Base-by-base conservation (phyloP, 495 filamentous ascomycete species). In the Neurospora africana region DNA sequence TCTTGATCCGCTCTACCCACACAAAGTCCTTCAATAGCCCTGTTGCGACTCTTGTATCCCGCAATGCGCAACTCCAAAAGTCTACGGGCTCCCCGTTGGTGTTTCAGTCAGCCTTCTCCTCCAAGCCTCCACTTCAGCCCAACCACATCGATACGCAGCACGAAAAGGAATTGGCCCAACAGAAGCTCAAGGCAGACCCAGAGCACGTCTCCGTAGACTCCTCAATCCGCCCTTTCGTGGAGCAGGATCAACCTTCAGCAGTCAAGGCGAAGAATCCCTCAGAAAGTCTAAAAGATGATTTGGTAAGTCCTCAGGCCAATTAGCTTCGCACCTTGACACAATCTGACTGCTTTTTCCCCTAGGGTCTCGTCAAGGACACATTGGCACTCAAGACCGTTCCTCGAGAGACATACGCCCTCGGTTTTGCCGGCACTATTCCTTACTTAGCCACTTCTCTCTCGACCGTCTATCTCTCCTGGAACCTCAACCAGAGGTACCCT, bases 291-390 rank as follows among this genome's bases (percentile, higher is more conserved):
- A 90, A 86, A 77, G 76, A 84, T 30, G 95, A 98, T 79, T 69
- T 95, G 72, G 94, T 95, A 88, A 36, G 91, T 82, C 65, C 6
- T 27, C n/a, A 27, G 9, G 3, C 47, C 17, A 58, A 13, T 15
- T 58, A 58, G 5, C 23, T 27, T 35, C 10, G 17, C 23, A 6
- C 1, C 6, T 15, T 8, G 35, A 35, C 53, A 17, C 2, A 8
- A 1, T 33, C 13, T n/a, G 58, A 53, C 68, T 74, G 5, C 30
- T n/a, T 9, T 23, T 2, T 68, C 40, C 2, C 0, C 35, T 73
- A 98, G 94, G 83, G 88, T 84, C 89, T 87, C 2, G 89, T 98
- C 82, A 91, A 91, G 77, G 92, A 95, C n/a, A 95, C 94, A 13
- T 97, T 99, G 82, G 88, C 87, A 68, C 83, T 99, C 35, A 76